Evolutionary conservation across 2,329 filamentous ascomycete species (phyloP), one percentile per base, ranked within the genome.

Genomic region (Tolypocladium amazonense): DNA sequence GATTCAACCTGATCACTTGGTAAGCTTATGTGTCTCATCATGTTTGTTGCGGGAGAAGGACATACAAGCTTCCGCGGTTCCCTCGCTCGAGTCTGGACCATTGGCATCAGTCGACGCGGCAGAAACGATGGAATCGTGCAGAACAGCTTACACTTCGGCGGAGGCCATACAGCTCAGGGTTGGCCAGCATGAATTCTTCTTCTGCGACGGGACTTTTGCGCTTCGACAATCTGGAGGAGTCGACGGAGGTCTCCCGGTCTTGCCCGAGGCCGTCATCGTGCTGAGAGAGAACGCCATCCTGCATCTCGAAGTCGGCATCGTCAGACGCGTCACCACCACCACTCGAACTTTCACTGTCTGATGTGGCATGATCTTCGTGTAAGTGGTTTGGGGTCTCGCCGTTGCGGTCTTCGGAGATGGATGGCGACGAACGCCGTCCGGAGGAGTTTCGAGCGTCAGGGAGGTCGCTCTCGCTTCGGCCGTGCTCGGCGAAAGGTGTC

Each of bases 121-220:
- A 56, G 61, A 57, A 38, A 63, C 60, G 63, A 63, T 65, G 64
- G 57, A 12, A 61, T 67, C 66, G 66, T 65, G 54, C 27, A 37
- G 23, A 56, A 25, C 5, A 37, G 75, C 88, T 63, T 87, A 94
- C 92, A 78, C 94, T 99, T 77, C 94, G 85, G 67, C 94, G 86
- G 66, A 99, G 81, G 56, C 94, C 94, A 77, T 97, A 99, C 11
- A 99, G 80, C 75, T 96, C 92, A 53, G 94, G 94, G 69, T 99
- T 96, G 70, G 90, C 89, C 68, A 88, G 83, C 67, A 97, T 96
- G 70, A 87, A 92, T 55, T 92, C 87, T 61, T 94, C 88, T 67
- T 94, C 89, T 57, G 88, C 86, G 43, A 83, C 71, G 70, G 80
- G 73, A 65, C 80, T 75, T 76, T 90, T 88, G 75, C 92, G 88